A percentile compares a stretch with the other conserved stretches of the same genome.
These are phyloP conservation scores for Suillus subalutaceus DNA, from an alignment of 768 basidiomycete species.

Conservation along the genomic window DNA sequence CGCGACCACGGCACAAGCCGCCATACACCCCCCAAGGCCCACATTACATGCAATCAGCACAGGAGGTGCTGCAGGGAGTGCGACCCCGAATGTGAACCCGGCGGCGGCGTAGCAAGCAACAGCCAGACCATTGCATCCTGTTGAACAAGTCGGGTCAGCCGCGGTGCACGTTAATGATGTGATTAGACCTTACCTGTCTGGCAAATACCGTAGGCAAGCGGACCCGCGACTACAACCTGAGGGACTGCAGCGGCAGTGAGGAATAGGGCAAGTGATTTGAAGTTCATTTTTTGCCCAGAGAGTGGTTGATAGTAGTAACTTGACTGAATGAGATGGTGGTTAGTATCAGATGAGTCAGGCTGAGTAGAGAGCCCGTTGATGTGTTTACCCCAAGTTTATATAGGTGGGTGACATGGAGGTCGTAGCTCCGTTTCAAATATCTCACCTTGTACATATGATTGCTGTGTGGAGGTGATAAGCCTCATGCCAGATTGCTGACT, in stretches of 20 bases:
- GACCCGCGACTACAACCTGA: conserved; percentile 17
- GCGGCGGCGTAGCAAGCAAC: conserved; percentile 28
- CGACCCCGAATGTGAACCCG: conserved; percentile 26
- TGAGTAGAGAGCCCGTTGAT: background rate
- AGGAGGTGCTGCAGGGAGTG: conserved; percentile 23
- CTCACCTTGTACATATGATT: background rate
- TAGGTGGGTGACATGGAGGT: background rate
- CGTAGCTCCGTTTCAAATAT: background rate
- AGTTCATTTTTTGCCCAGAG: conserved; percentile 23
- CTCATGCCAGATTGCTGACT: background rate
- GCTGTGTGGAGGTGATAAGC: no score
- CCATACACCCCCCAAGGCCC: conserved; percentile 29
- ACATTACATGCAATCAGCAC: conserved; percentile 26
- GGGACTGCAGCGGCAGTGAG: conserved; percentile 17
- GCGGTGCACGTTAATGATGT: background rate
- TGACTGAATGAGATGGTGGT: background rate
- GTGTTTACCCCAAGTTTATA: background rate
- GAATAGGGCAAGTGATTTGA: conserved; percentile 23
- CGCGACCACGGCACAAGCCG: conserved; percentile 21
- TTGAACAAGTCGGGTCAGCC: background rate
- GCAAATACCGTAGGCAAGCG: conserved; percentile 22
- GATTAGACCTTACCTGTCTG: conserved; percentile 24
- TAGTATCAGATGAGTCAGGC: background rate
- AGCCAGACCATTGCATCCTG: conserved; percentile 28
- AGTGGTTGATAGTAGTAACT: background rate